These are phyloP conservation scores for Vigna unguiculata DNA, from an alignment of 306 rosid species.

Conservation along the genomic window DNA sequence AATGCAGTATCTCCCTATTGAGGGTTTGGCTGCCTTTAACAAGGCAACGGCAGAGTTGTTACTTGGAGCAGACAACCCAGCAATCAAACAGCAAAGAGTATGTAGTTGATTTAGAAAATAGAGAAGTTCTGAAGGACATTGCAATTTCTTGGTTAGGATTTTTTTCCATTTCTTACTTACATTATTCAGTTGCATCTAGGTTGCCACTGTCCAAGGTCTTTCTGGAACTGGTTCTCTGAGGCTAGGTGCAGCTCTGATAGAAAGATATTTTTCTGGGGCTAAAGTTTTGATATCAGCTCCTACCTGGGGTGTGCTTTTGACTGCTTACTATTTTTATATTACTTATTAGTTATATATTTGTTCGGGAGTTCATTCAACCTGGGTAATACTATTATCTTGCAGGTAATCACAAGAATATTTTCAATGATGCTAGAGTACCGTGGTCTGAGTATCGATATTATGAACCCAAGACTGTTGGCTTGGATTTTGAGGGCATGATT, in stretches of 20 bases:
- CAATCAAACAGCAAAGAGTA: conserved; percentile 81
- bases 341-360: conserved; percentile 27
- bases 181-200: conserved; percentile 56
- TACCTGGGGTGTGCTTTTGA: conserved; percentile 79
- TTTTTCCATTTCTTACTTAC: conserved; percentile 11
- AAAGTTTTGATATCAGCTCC: conserved; percentile 93
- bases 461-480: conserved; percentile 95
- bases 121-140: conserved; percentile 8
- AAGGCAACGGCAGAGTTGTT: conserved; percentile 91
- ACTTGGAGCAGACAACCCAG: conserved; percentile 85
- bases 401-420: conserved; percentile 99
- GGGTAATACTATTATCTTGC: conserved; percentile 38
- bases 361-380: conserved; percentile 31
- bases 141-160: neutral
- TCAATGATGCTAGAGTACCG: conserved; percentile 86
- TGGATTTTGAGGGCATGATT: conserved; percentile 98
- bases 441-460: conserved; percentile 97
- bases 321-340: conserved; percentile 37
- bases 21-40: conserved; percentile 97
- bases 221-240: conserved; percentile 99
- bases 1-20: conserved; percentile 91
- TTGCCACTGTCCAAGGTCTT: conserved; percentile 97
- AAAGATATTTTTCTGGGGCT: conserved; percentile 89
- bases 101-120: conserved; percentile 31
- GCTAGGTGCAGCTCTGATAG: conserved; percentile 85